Percentiles rank a stretch among this genome's conserved stretches.
Evolutionary conservation across 345 rosid genomes (phyloP).

Genomic region (Eucalyptus cloeziana): DNA sequence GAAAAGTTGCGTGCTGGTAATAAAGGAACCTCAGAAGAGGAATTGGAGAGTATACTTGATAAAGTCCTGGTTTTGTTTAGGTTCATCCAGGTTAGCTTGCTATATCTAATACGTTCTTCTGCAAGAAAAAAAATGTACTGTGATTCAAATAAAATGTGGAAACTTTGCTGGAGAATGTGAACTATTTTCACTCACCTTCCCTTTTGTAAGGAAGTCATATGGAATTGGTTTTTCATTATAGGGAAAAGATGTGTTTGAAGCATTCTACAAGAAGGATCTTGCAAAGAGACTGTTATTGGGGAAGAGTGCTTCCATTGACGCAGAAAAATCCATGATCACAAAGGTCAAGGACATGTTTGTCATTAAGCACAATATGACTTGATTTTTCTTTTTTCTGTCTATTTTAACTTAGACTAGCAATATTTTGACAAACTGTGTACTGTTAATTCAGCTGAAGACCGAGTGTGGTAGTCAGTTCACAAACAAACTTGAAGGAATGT

Average conservation of each 20-base stretch:
- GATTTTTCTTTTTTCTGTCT: background rate
- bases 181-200: background rate
- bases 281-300: slow-evolving; percentile 91
- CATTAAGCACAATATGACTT: background rate
- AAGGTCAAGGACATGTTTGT: slow-evolving; percentile 35
- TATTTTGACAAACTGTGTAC: slow-evolving; percentile 8
- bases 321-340: slow-evolving; percentile 98
- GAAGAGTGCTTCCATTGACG: slow-evolving; percentile 98
- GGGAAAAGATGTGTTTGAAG: slow-evolving; percentile 99
- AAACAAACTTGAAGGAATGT: slow-evolving; percentile 99
- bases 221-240: background rate
- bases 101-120: background rate
- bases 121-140: background rate
- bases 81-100: slow-evolving; percentile 74
- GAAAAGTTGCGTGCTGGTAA: slow-evolving; percentile 99
- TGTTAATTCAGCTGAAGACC: slow-evolving; percentile 70
- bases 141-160: background rate
- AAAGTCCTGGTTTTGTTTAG: slow-evolving; percentile 94
- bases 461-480: slow-evolving; percentile 99
- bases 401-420: background rate
- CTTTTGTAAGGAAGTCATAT: slow-evolving; percentile 1
- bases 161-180: background rate
- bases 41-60: slow-evolving; percentile 94
- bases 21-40: slow-evolving; percentile 99
- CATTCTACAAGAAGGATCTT: slow-evolving; percentile 97